Conservation (phyloP, 306 rosid species). For the Ceratonia siliqua region DNA sequence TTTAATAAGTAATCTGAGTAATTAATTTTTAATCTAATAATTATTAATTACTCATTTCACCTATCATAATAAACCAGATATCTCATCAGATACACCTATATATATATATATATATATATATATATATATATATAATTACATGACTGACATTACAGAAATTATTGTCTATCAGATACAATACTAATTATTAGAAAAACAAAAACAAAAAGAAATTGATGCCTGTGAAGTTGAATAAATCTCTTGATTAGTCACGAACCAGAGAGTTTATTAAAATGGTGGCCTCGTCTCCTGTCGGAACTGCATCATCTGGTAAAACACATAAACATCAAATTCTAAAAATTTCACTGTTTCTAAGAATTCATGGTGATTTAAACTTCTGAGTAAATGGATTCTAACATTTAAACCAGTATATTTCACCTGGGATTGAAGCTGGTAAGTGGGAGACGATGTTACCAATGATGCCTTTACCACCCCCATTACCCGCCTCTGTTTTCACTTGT, state of each 20-base stretch:
- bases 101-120: too few species aligned
- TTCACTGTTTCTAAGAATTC: not conserved
- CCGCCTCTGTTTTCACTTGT: constrained; percentile 30
- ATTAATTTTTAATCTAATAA: too few species aligned
- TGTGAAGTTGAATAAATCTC: not conserved
- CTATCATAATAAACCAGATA: too few species aligned
- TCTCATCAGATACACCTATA: too few species aligned
- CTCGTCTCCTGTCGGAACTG: constrained; percentile 49
- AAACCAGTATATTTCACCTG: constrained; percentile 18
- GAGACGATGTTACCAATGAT: constrained; percentile 39
- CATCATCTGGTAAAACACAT: constrained; percentile 34
- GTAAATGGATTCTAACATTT: too few species aligned
- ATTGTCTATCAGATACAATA: too few species aligned
- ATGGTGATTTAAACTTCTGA: too few species aligned
- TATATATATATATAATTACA: too few species aligned
- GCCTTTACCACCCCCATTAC: constrained; percentile 24
- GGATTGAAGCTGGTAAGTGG: constrained; percentile 37
- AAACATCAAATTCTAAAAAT: not conserved
- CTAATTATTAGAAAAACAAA: not conserved
- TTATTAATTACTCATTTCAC: too few species aligned
- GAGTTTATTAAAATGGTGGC: constrained; percentile 47
- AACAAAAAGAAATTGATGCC: not conserved
- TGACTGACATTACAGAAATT: too few species aligned
- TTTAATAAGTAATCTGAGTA: too few species aligned
- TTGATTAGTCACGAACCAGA: constrained; percentile 45